Evolutionary conservation across 2,329 filamentous ascomycete genomes (phyloP), one percentile per base, ranked within the genome.

Genomic region (Monosporascus ibericus): DNA sequence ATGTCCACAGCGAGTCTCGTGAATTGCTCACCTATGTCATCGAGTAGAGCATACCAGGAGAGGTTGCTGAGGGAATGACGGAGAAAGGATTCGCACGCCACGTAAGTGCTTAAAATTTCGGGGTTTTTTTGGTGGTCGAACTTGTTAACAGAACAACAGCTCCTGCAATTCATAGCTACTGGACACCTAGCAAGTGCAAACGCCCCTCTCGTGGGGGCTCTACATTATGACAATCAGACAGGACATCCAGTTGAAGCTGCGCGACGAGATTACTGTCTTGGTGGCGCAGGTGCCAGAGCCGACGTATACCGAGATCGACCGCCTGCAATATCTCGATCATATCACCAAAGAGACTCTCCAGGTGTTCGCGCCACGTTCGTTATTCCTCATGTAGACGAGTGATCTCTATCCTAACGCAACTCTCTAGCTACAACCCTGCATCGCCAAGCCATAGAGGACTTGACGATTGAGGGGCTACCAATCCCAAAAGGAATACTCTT

Each of bases 301-400:
- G 65, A 68, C 49, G 1, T 51, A 34, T 17, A 47, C 30, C 50
- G 47, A 49, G 15, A 37, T 71, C 0, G 67, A 71, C 3, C 47
- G 51, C 11, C 54, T 71, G 6, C n/a, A 48, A 1, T 72, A 69
- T 49, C 57, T 72, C 6, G 60, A 70, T 40, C 67, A 68, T 57
- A 66, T 75, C 52, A 63, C 65, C 53, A 68, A 66, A 30, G 72
- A 75, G 54, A 63, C 65, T 0, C 57, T 75, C 1, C 65, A 72
- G 0, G 44, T 68, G 0, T 65, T 66, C 53, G 60, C 66, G 7
- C 67, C 70, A 40, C 36, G 52, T 50, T 48, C 20, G 48, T 38
- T 38, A 22, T 34, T 11, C 15, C 7, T 9, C 22, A 3, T 17
- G 44, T 25, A 24, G 15, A 15, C 25, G 20, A 17, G 14, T 48